A percentile compares a stretch with the other conserved stretches of the same genome.
phyloP scores from a whole-genome alignment of 805 yeast species.

The Hemisphaericaspora nanyangensis region DNA sequence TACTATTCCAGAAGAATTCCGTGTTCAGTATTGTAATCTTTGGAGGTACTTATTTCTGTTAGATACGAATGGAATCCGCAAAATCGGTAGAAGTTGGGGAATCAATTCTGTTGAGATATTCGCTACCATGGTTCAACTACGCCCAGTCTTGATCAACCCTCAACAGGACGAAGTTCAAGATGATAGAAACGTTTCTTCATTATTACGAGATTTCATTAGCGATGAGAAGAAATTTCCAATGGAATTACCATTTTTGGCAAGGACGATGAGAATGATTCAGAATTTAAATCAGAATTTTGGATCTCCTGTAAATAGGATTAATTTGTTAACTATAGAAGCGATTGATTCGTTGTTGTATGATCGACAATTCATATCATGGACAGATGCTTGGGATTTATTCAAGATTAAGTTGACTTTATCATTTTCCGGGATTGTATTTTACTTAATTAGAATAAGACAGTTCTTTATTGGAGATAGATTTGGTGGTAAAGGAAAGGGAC shows the following conservation, averaged over 20 bases:
- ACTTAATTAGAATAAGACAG: conserved; percentile 29
- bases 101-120: conserved; percentile 61
- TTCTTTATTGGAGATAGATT: conserved; percentile 26
- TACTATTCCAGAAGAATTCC: conserved; percentile 45
- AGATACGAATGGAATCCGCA: conserved; percentile 43
- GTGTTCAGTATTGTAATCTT: conserved; percentile 52
- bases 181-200: conserved; percentile 40
- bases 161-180: conserved; percentile 21
- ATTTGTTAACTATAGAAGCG: conserved; percentile 58
- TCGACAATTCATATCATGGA: conserved; percentile 7
- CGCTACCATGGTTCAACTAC: conserved; percentile 51
- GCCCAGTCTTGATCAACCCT: conserved; percentile 33
- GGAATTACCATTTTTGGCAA: conserved; percentile 58
- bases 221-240: conserved; percentile 67
- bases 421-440: conserved; percentile 29
- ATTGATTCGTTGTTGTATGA: conserved; percentile 18
- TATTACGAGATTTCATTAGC: conserved; percentile 51
- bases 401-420: conserved; percentile 21
- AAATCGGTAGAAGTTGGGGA: conserved; percentile 63
- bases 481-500: conserved; percentile 31
- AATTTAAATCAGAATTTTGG: conserved; percentile 61
- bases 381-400: conserved; percentile 13
- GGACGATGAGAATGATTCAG: conserved; percentile 75
- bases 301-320: conserved; percentile 72
- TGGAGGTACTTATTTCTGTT: conserved; percentile 62